Conservation (phyloP, 23 red algal genomes). For the Gracilaria gracilis region DNA sequence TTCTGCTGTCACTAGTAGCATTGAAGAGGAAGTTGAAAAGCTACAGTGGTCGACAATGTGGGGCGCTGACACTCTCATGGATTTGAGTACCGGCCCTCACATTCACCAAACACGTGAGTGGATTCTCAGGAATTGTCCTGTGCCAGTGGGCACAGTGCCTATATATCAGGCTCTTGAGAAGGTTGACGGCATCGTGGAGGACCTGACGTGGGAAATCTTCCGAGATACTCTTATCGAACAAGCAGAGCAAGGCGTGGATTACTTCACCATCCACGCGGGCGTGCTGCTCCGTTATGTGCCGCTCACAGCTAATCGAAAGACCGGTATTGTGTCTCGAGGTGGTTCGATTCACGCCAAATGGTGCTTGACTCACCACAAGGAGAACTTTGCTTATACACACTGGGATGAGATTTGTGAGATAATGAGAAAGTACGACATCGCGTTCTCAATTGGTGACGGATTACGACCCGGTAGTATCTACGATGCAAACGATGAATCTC, state of each 20-base stretch:
- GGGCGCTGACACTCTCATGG: conserved; percentile 99
- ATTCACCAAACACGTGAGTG: conserved; percentile 97
- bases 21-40: conserved; percentile 99
- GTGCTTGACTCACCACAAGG: conserved; percentile 95
- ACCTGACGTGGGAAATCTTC: conserved; percentile 98
- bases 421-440: conserved; percentile 96
- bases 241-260: conserved; percentile 97
- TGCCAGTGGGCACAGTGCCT: conserved; percentile 97
- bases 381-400: conserved; percentile 99
- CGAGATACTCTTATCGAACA: conserved; percentile 97
- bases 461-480: conserved; percentile 96
- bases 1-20: conserved; percentile 84
- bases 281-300: conserved; percentile 95
- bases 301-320: conserved; percentile 91
- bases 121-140: conserved; percentile 95
- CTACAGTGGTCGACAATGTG: conserved; percentile 98
- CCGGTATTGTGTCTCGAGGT: conserved; percentile 97
- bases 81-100: conserved; percentile 90
- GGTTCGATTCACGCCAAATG: conserved; percentile 99
- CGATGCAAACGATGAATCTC: conserved; percentile 98
- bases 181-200: conserved; percentile 91
- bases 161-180: conserved; percentile 99
- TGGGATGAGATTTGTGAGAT: conserved; percentile 99
- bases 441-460: conserved; percentile 98
- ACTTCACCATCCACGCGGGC: conserved; percentile 99